Conservation (phyloP, 345 rosid species). For the Populus tremula region DNA sequence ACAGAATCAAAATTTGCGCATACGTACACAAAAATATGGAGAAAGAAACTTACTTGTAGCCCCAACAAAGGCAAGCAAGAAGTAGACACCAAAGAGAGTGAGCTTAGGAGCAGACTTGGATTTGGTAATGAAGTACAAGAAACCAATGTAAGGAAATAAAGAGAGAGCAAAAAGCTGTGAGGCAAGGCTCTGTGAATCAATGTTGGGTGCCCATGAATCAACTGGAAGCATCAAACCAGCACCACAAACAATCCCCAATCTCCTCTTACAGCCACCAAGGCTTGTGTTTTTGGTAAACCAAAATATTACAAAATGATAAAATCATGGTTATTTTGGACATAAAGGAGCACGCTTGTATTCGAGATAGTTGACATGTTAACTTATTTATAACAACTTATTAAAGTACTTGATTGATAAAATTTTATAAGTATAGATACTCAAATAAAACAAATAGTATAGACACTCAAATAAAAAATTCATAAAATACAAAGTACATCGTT, state of each 20-base stretch:
- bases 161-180: slow-evolving; percentile 77
- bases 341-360: too few species aligned
- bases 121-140: slow-evolving; percentile 84
- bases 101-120: slow-evolving; percentile 81
- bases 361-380: too few species aligned
- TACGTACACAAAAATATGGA: neutral
- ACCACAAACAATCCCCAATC: slow-evolving; percentile 38
- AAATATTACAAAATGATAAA: too few species aligned
- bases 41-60: slow-evolving; percentile 67
- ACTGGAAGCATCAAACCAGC: slow-evolving; percentile 53
- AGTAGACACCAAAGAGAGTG: slow-evolving; percentile 90
- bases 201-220: slow-evolving; percentile 82
- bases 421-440: too few species aligned
- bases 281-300: slow-evolving; percentile 12
- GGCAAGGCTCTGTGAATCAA: slow-evolving; percentile 78
- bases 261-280: slow-evolving; percentile 16
- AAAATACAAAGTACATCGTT: too few species aligned
- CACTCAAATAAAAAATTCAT: too few species aligned
- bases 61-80: slow-evolving; percentile 85
- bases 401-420: too few species aligned
- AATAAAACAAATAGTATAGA: too few species aligned
- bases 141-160: slow-evolving; percentile 80
- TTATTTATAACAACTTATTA: too few species aligned
- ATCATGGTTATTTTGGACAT: slow-evolving; percentile 1
- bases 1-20: neutral